Percentiles rank a stretch among this genome's conserved stretches.
These are phyloP conservation scores for Prototheca wickerhamii DNA, from an alignment of 163 green algal species.

Conservation along the genomic window DNA sequence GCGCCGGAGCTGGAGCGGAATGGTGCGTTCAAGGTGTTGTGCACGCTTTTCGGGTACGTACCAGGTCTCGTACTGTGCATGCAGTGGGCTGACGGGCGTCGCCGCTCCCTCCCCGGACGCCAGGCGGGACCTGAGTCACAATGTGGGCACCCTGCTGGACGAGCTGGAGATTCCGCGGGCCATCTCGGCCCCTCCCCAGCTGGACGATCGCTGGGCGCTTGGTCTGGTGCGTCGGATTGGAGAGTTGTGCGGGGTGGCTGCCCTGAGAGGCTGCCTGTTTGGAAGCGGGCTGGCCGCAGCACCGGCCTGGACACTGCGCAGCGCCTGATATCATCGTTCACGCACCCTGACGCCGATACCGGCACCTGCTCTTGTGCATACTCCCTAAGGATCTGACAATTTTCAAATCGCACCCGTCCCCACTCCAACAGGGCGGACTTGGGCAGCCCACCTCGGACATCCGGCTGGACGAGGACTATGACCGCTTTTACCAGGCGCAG, in stretches of 20 bases:
- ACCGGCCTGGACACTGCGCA: not conserved
- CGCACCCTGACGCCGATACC: not conserved
- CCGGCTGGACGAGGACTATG: constrained; percentile 83
- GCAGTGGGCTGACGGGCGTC: too few relatives aligned
- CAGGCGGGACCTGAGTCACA: constrained; percentile 18
- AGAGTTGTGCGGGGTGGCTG: not conserved
- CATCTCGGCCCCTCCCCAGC: constrained; percentile 72
- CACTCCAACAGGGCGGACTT: not conserved
- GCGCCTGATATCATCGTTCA: not conserved
- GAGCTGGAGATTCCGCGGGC: constrained; percentile 72
- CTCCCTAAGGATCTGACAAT: not conserved
- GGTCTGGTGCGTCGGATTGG: constrained; percentile 38
- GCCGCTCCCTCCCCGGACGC: too few relatives aligned
- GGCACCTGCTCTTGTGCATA: not conserved
- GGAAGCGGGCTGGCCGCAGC: not conserved
- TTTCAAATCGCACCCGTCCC: not conserved
- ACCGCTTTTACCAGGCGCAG: constrained; percentile 64
- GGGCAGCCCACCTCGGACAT: constrained; percentile 40
- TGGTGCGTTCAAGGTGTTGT: too few relatives aligned
- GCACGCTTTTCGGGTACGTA: too few relatives aligned
- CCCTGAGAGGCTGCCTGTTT: not conserved
- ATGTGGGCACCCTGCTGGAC: constrained; percentile 35
- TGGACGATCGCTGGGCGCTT: constrained; percentile 58
- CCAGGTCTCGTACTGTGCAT: too few relatives aligned
- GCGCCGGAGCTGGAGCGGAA: too few relatives aligned